phyloP scores from a whole-genome alignment of 2,329 filamentous ascomycete species.

The Calonectria pauciramosa region DNA sequence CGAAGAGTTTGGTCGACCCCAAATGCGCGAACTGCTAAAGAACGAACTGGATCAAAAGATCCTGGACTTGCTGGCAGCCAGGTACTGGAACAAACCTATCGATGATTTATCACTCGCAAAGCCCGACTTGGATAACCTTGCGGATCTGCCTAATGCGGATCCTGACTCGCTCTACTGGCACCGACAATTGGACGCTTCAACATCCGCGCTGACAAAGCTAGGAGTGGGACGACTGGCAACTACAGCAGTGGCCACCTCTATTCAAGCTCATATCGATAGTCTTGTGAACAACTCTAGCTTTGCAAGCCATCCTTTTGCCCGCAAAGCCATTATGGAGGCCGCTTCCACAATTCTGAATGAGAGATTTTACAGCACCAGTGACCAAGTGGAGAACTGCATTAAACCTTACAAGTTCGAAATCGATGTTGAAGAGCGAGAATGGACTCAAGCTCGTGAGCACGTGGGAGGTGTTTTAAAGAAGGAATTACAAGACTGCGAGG shows the following conservation, averaged over 20 bases:
- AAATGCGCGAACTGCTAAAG: slow-evolving; percentile 92
- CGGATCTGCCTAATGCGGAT: slow-evolving; percentile 86
- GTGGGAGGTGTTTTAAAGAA: slow-evolving; percentile 85
- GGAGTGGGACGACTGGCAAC: slow-evolving; percentile 94
- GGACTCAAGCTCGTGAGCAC: slow-evolving; percentile 87
- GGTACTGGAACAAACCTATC: slow-evolving; percentile 98
- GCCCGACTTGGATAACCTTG: slow-evolving; percentile 79
- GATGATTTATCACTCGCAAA: slow-evolving; percentile 79
- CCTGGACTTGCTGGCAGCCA: slow-evolving; percentile 89
- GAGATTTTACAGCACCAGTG: slow-evolving; percentile 95
- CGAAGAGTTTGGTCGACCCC: slow-evolving; percentile 87
- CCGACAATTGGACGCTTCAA: slow-evolving; percentile 92
- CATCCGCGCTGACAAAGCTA: slow-evolving; percentile 90
- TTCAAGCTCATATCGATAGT: slow-evolving; percentile 85
- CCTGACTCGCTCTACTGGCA: slow-evolving; percentile 92
- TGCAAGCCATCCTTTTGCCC: slow-evolving; percentile 89
- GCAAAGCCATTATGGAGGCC: slow-evolving; percentile 92
- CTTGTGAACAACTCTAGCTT: slow-evolving; percentile 88
- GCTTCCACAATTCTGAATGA: slow-evolving; percentile 93
- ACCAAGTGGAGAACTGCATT: slow-evolving; percentile 98
- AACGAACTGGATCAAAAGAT: slow-evolving; percentile 94
- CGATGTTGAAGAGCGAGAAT: slow-evolving; percentile 92
- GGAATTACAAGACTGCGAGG: slow-evolving; percentile 87
- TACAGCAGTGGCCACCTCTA: slow-evolving; percentile 88
- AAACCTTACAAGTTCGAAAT: slow-evolving; percentile 99